A percentile compares a stretch with the other conserved stretches of the same genome.
Conservation (phyloP, 805 yeast species). For the Wickerhamiella shivajii region DNA sequence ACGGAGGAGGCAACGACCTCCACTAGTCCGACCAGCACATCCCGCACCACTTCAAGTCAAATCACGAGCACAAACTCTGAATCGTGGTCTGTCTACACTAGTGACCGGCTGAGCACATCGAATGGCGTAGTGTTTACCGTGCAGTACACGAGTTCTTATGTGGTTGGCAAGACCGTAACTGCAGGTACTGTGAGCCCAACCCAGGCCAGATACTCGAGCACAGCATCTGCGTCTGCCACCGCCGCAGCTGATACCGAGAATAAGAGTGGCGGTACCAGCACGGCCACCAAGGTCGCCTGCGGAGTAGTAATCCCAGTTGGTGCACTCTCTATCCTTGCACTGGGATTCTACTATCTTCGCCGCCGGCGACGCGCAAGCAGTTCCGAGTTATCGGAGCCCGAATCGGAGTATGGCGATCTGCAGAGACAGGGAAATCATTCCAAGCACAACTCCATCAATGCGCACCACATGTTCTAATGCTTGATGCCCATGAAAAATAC, state of each 20-base stretch:
- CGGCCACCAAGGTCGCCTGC: slow-evolving; percentile 5
- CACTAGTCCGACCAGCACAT: not conserved
- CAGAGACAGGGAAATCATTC: slow-evolving; percentile 1
- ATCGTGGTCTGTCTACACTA: slow-evolving; percentile 4
- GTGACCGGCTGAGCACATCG: not conserved
- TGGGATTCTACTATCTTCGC: slow-evolving; percentile 4
- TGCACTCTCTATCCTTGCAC: slow-evolving; percentile 3
- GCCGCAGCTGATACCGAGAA: not conserved
- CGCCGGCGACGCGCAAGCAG: slow-evolving; percentile 1
- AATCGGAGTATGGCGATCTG: not conserved
- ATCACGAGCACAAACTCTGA: not conserved
- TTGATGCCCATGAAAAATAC: no score
- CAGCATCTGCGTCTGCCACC: not conserved
- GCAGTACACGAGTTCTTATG: not conserved
- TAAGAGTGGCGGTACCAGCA: slow-evolving; percentile 1
- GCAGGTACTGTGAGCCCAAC: slow-evolving; percentile 2
- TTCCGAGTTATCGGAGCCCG: slow-evolving; percentile 1
- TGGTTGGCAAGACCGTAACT: slow-evolving; percentile 3
- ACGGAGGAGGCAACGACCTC: not conserved
- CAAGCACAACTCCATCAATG: slow-evolving; percentile 3
- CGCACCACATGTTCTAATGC: slow-evolving; percentile 7
- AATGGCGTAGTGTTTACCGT: slow-evolving; percentile 4
- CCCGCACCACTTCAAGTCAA: not conserved
- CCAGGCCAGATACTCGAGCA: no score
- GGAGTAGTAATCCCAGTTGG: slow-evolving; percentile 8